These are phyloP conservation scores for Xylariales sp. DNA, from an alignment of 2,329 filamentous ascomycete species.

Conservation along the genomic window DNA sequence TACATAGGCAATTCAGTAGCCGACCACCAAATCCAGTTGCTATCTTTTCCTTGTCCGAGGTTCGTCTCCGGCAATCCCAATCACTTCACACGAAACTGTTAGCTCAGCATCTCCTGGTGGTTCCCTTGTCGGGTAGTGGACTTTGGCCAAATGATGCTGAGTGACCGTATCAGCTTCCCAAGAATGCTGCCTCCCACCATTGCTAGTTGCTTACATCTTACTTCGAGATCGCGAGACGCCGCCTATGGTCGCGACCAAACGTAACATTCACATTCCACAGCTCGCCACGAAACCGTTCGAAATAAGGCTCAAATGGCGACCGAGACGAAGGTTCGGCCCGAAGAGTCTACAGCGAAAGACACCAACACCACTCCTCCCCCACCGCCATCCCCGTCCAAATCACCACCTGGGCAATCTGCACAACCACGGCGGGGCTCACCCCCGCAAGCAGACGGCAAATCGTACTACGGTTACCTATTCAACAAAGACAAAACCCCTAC, in stretches of 20 bases:
- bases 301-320: constrained; percentile 3
- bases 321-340: constrained; percentile 2
- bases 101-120: too few species aligned
- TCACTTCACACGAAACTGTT: too few species aligned
- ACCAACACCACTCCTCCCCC: constrained; percentile 4
- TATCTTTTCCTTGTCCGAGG: too few species aligned
- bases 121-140: background rate
- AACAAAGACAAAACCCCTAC: constrained; percentile 64
- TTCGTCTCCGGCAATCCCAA: too few species aligned
- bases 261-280: background rate
- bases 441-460: constrained; percentile 20
- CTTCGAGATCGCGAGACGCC: background rate
- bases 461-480: constrained; percentile 65
- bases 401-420: constrained; percentile 9
- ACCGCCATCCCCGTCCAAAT: constrained; percentile 7
- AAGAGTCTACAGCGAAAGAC: constrained; percentile 1
- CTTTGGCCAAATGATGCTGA: too few species aligned
- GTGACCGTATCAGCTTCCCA: too few species aligned
- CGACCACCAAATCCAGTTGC: too few species aligned
- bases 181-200: constrained; percentile 3
- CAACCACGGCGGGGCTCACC: constrained; percentile 8
- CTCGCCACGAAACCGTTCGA: background rate
- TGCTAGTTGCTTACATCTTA: constrained; percentile 1
- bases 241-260: too few species aligned
- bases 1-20: too few species aligned